Evolutionary conservation across 2,329 filamentous ascomycete genomes (phyloP).

Genomic region (Ramularia endophylla): DNA sequence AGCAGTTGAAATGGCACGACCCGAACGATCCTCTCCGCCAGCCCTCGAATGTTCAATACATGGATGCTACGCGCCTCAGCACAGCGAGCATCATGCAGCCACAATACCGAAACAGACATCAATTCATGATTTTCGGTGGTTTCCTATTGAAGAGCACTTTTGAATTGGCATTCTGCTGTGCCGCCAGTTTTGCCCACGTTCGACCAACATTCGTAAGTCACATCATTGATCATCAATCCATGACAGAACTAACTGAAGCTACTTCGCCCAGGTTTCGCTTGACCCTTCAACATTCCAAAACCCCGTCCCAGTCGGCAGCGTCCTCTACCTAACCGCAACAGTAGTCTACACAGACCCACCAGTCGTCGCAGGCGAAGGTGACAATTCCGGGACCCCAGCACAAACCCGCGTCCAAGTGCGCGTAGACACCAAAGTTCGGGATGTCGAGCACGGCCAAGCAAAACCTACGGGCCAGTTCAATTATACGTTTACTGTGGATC

Average conservation of each 20-base stretch:
- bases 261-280: constrained; percentile 45
- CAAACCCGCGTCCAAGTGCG: constrained; percentile 62
- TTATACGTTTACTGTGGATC: constrained; percentile 64
- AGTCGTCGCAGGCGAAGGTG: constrained; percentile 36
- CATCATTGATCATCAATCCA: no score
- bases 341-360: constrained; percentile 66
- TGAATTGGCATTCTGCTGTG: constrained; percentile 70
- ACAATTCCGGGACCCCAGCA: constrained; percentile 21
- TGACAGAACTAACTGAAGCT: no score
- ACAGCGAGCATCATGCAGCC: constrained; percentile 72
- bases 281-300: constrained; percentile 71
- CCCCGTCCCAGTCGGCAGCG: constrained; percentile 67
- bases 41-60: constrained; percentile 54
- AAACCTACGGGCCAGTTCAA: constrained; percentile 70
- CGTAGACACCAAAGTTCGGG: constrained; percentile 64
- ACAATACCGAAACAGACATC: constrained; percentile 49
- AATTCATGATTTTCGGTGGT: constrained; percentile 74
- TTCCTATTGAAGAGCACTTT: constrained; percentile 70
- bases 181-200: constrained; percentile 62
- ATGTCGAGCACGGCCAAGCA: constrained; percentile 63
- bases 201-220: constrained; percentile 55
- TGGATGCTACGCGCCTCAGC: constrained; percentile 57
- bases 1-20: constrained; percentile 59
- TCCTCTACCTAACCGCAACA: constrained; percentile 66
- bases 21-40: constrained; percentile 50